phyloP scores from a whole-genome alignment of 495 filamentous ascomycete species.

The Neurospora cerealis region DNA sequence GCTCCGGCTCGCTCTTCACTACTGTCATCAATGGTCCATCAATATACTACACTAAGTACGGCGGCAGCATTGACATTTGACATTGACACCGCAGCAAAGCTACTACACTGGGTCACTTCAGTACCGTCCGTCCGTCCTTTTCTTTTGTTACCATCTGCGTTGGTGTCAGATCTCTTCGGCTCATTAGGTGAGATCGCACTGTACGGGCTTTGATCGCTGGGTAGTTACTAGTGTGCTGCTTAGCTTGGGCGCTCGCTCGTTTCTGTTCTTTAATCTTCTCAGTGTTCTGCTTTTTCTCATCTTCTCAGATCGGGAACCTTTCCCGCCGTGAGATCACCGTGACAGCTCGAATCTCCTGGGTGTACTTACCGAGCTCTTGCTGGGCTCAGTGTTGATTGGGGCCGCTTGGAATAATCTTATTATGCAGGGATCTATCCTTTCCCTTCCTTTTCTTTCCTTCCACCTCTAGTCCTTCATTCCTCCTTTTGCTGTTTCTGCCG shows the following conservation, averaged over 20 bases:
- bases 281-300: neutral
- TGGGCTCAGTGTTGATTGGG: neutral
- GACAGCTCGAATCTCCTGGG: neutral
- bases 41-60: neutral
- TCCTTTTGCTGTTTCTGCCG: neutral
- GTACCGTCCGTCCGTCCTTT: neutral
- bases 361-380: neutral
- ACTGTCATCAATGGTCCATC: neutral
- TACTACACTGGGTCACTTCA: neutral
- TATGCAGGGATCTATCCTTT: neutral
- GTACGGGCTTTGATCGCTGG: neutral
- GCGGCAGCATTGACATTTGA: neutral
- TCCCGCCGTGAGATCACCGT: neutral
- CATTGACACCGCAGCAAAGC: neutral
- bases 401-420: neutral
- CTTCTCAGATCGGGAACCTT: neutral
- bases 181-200: neutral
- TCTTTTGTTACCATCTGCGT: neutral
- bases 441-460: neutral
- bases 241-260: neutral
- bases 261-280: neutral
- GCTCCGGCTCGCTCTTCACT: neutral
- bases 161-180: neutral
- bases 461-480: neutral
- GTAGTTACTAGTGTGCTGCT: neutral